Percentiles rank a stretch among this genome's conserved stretches.
Evolutionary conservation across 345 rosid genomes (phyloP).

Genomic region (Zanthoxylum bungeanum): DNA sequence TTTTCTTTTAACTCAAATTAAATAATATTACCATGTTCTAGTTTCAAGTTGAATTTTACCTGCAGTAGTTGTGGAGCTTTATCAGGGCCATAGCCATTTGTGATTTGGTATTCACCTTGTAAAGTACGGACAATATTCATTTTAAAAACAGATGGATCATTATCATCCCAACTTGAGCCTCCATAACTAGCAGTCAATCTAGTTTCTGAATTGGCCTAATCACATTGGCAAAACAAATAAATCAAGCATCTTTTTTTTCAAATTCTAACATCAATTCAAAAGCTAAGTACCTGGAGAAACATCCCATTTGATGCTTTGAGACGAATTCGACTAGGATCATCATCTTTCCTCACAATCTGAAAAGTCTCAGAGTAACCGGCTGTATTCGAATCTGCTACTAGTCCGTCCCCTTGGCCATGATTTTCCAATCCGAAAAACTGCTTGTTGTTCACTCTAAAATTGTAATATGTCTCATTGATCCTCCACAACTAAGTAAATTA

Average conservation of each 20-base stretch:
- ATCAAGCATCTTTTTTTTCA: not conserved
- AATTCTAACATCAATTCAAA: not conserved
- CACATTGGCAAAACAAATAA: not conserved
- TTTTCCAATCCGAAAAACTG: conserved; percentile 19
- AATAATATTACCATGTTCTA: not conserved
- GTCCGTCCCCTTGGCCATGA: conserved; percentile 9
- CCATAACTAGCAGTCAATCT: conserved; percentile 27
- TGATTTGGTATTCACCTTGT: conserved; percentile 32
- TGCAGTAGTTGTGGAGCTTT: conserved; percentile 23
- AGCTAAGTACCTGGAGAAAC: conserved; percentile 29
- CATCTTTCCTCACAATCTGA: conserved; percentile 22
- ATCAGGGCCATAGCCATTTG: conserved; percentile 35
- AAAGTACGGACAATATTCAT: conserved; percentile 10
- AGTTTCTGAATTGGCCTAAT: conserved; percentile 16
- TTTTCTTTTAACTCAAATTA: not conserved
- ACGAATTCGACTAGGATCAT: conserved; percentile 15
- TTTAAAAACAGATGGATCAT: conserved; percentile 32
- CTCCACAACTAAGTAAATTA: conserved; percentile 23
- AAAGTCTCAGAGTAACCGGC: conserved; percentile 15
- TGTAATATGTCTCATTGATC: conserved; percentile 23
- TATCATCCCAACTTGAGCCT: conserved; percentile 28
- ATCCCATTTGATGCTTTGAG: conserved; percentile 28
- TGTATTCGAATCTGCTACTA: conserved; percentile 12
- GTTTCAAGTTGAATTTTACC: conserved; percentile 6
- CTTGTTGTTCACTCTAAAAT: conserved; percentile 24